phyloP scores from a whole-genome alignment of 805 yeast genomes.

The Saturnispora halmiae region DNA sequence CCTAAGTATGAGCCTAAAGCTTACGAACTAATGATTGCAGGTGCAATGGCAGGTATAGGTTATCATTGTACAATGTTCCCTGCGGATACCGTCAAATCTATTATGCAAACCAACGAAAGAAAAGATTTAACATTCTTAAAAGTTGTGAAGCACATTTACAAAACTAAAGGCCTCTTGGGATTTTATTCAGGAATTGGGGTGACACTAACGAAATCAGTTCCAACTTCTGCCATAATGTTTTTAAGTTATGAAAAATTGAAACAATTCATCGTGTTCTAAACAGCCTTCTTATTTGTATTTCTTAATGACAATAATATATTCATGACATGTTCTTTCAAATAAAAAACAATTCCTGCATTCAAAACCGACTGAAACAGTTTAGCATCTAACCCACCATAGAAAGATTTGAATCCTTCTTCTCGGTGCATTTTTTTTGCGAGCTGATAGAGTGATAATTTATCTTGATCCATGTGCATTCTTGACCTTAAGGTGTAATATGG shows the following conservation, averaged over 20 bases:
- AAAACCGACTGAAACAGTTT: conserved; percentile 76
- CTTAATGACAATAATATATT: conserved; percentile 16
- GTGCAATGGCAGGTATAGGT: conserved; percentile 79
- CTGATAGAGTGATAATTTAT: conserved; percentile 33
- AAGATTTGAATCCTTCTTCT: conserved; percentile 66
- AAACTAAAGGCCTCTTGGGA: conserved; percentile 54
- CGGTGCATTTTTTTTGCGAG: conserved; percentile 50
- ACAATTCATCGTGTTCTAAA: conserved; percentile 18
- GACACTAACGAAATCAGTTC: conserved; percentile 72
- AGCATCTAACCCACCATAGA: conserved; percentile 73
- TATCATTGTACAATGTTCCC: conserved; percentile 81
- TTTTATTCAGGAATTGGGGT: conserved; percentile 82
- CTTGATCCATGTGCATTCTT: conserved; percentile 59
- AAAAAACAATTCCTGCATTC: conserved; percentile 85
- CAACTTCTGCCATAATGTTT: conserved; percentile 85
- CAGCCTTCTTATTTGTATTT: background rate
- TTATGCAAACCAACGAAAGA: conserved; percentile 54
- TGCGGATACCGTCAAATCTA: conserved; percentile 81
- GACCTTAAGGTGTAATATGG: conserved; percentile 88
- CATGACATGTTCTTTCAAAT: conserved; percentile 78
- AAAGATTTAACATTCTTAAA: conserved; percentile 22
- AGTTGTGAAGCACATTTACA: conserved; percentile 35
- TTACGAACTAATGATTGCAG: conserved; percentile 57
- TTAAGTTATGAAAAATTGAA: conserved; percentile 63
- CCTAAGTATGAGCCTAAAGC: conserved; percentile 28